phyloP scores from a whole-genome alignment of 768 basidiomycete species.

The Suillus subaureus region DNA sequence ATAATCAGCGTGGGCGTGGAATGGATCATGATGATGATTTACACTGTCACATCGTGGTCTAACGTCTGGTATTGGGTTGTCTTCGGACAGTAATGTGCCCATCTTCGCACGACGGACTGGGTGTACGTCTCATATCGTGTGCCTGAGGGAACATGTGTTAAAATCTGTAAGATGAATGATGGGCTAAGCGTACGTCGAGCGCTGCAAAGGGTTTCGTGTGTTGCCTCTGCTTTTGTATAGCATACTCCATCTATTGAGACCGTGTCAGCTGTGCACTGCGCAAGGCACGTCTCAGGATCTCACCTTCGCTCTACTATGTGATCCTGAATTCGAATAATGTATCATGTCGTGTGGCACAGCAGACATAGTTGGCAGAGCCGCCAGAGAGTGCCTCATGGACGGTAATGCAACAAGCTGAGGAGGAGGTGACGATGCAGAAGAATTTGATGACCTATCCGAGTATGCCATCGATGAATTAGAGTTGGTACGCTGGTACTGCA shows the following conservation, averaged over 20 bases:
- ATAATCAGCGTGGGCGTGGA: constrained; percentile 16
- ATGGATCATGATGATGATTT: background rate
- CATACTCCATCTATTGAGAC: constrained; percentile 31
- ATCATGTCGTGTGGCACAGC: constrained; percentile 33
- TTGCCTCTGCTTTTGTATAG: constrained; percentile 34
- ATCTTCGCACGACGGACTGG: constrained; percentile 35
- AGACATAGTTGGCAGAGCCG: constrained; percentile 33
- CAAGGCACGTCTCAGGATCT: constrained; percentile 7
- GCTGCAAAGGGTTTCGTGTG: constrained; percentile 24
- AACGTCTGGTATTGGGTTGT: constrained; percentile 28
- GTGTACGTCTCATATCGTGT: constrained; percentile 33
- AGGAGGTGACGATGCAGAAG: constrained; percentile 33
- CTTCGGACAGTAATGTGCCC: constrained; percentile 35
- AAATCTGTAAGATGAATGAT: constrained; percentile 9
- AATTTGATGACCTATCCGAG: constrained; percentile 36
- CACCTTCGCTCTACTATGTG: constrained; percentile 34
- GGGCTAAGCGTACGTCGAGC: constrained; percentile 23
- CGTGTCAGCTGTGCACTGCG: constrained; percentile 12
- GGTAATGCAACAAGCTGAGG: constrained; percentile 31
- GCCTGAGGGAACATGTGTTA: constrained; percentile 19
- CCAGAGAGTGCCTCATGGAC: constrained; percentile 36
- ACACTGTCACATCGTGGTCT: constrained; percentile 18
- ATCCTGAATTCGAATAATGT: constrained; percentile 29
- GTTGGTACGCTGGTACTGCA: constrained; percentile 33
- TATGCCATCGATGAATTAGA: constrained; percentile 36